Evolutionary conservation across 768 basidiomycete genomes (phyloP).

Genomic region (Psilocybe cyanescens): DNA sequence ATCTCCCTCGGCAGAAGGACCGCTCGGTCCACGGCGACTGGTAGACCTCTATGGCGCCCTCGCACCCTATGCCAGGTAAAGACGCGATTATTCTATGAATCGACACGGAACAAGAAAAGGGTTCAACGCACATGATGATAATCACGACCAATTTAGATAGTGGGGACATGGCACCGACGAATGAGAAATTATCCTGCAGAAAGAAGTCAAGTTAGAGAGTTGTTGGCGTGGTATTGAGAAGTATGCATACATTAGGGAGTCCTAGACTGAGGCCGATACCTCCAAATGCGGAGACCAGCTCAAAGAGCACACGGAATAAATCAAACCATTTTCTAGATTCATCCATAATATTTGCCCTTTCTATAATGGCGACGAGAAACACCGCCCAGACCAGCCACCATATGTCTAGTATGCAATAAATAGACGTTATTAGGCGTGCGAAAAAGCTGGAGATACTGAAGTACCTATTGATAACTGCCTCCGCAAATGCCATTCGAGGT

Average conservation of each 20-base stretch:
- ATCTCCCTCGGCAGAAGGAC: slow-evolving; percentile 43
- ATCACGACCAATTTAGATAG: slow-evolving; percentile 76
- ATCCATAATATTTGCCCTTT: slow-evolving; percentile 60
- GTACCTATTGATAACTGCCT: slow-evolving; percentile 62
- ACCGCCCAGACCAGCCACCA: slow-evolving; percentile 84
- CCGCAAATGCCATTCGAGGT: slow-evolving; percentile 61
- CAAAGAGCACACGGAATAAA: slow-evolving; percentile 58
- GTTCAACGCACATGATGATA: slow-evolving; percentile 60
- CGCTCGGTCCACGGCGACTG: slow-evolving; percentile 70
- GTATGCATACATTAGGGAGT: slow-evolving; percentile 42
- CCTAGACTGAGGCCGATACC: slow-evolving; percentile 76
- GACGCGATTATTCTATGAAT: not conserved
- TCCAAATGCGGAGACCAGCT: slow-evolving; percentile 69
- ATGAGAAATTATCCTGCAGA: slow-evolving; percentile 58
- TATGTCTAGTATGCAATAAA: slow-evolving; percentile 48
- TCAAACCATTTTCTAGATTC: slow-evolving; percentile 66
- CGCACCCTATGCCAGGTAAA: slow-evolving; percentile 49
- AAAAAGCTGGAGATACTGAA: slow-evolving; percentile 17
- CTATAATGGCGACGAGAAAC: slow-evolving; percentile 74
- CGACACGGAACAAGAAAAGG: not conserved
- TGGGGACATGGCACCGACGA: slow-evolving; percentile 62
- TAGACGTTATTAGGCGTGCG: not conserved
- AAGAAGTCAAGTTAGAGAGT: not conserved
- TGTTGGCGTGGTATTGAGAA: not conserved
- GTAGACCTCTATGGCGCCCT: slow-evolving; percentile 72